phyloP scores from a whole-genome alignment of 2,329 filamentous ascomycete species.

The Fusarium fracticaudum region DNA sequence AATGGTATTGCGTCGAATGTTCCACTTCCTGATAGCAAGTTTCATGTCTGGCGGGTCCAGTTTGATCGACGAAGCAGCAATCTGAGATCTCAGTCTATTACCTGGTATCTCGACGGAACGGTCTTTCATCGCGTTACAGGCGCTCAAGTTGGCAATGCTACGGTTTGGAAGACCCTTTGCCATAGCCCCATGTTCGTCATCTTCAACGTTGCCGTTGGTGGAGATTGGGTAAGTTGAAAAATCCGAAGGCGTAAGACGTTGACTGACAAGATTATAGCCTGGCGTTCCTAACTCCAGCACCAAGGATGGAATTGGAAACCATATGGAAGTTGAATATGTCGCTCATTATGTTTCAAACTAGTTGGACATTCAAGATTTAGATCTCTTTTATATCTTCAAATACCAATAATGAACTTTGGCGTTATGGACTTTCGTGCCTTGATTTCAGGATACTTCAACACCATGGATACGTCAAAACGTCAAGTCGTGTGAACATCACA shows the following conservation, averaged over 20 bases:
- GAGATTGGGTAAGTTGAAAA: slow-evolving; percentile 57
- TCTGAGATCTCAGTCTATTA: slow-evolving; percentile 60
- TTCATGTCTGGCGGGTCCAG: slow-evolving; percentile 61
- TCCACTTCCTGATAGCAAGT: slow-evolving; percentile 52
- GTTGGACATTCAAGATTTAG: not conserved
- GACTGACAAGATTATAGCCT: slow-evolving; percentile 49
- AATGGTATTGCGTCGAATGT: slow-evolving; percentile 51
- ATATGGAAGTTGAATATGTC: slow-evolving; percentile 64
- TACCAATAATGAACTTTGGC: not conserved
- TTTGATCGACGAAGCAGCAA: slow-evolving; percentile 58
- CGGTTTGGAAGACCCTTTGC: slow-evolving; percentile 60
- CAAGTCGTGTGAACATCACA: not conserved
- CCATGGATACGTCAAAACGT: too few species aligned
- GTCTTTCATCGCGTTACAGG: slow-evolving; percentile 57
- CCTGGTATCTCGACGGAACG: slow-evolving; percentile 59
- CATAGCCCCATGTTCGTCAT: slow-evolving; percentile 62
- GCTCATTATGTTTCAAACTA: slow-evolving; percentile 51
- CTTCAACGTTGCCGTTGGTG: slow-evolving; percentile 66
- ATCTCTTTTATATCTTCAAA: not conserved
- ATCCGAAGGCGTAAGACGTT: not conserved
- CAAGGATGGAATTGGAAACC: slow-evolving; percentile 55
- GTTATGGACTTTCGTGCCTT: not conserved
- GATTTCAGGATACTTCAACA: accelerated
- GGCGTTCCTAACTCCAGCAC: slow-evolving; percentile 60
- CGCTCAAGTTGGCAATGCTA: slow-evolving; percentile 54